These are phyloP conservation scores for Pseudogymnoascus sp. DNA, from an alignment of 2,329 filamentous ascomycete genomes.

Conservation along the genomic window DNA sequence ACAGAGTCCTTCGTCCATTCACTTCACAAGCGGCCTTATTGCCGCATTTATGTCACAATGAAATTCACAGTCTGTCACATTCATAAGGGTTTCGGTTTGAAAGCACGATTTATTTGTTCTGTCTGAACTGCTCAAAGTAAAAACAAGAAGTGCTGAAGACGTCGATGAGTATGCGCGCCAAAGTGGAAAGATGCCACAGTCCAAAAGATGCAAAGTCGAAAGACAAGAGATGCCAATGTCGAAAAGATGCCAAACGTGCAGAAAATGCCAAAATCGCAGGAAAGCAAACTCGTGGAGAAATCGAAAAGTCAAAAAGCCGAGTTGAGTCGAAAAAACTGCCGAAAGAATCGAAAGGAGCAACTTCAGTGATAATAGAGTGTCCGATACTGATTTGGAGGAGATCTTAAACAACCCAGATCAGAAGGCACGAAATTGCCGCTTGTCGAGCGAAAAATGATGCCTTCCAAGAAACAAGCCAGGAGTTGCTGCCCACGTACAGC, in stretches of 20 bases:
- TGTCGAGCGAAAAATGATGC: not conserved
- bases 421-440: not conserved
- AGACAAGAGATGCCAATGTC: no score
- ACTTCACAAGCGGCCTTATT: not conserved
- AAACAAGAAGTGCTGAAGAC: not conserved
- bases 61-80: not conserved
- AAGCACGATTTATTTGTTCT: not conserved
- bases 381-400: no score
- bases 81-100: not conserved
- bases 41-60: not conserved
- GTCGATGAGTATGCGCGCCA: not conserved
- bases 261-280: no score
- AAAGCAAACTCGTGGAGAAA: no score
- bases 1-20: not conserved
- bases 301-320: not conserved
- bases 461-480: not conserved
- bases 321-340: no score
- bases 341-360: no score
- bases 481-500: not conserved
- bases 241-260: no score
- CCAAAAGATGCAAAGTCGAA: no score
- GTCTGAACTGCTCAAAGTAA: not conserved
- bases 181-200: not conserved
- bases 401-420: not conserved
- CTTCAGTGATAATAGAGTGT: no score